These are phyloP conservation scores for Aspergillus transmontanensis DNA, from an alignment of 2,329 filamentous ascomycete species.

Conservation along the genomic window DNA sequence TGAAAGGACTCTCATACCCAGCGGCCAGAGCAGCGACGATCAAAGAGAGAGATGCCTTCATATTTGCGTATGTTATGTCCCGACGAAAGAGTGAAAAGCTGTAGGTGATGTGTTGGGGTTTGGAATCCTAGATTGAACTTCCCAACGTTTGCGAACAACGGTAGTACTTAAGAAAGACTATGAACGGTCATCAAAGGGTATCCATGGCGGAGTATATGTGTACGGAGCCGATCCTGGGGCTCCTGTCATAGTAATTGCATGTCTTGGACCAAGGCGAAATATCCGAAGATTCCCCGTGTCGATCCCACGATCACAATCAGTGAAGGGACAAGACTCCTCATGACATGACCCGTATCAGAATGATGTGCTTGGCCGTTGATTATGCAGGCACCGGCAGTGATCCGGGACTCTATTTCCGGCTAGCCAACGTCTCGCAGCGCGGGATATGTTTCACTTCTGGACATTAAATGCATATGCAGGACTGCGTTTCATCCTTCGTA, in stretches of 20 bases:
- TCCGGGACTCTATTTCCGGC: not conserved
- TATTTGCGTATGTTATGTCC: not conserved
- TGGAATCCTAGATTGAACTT: not conserved
- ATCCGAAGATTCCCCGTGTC: slow-evolving; percentile 2
- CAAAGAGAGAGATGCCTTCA: slow-evolving; percentile 9
- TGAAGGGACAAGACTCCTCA: not conserved
- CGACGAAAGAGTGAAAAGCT: not conserved
- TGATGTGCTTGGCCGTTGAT: not conserved
- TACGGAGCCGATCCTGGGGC: not conserved
- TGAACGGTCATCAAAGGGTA: not conserved
- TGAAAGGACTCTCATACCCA: slow-evolving; percentile 1
- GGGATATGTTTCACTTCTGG: slow-evolving; percentile 1
- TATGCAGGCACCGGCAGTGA: not conserved
- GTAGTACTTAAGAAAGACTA: slow-evolving; percentile 4
- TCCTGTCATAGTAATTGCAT: slow-evolving; percentile 1
- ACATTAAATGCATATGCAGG: not conserved
- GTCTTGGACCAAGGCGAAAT: not conserved
- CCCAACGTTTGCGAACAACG: not conserved
- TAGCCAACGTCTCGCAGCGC: not conserved
- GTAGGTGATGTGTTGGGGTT: not conserved
- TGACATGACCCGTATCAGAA: not conserved
- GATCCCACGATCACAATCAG: not conserved
- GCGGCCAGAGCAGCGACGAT: slow-evolving; percentile 10
- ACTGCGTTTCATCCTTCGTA: not conserved
- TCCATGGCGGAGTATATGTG: not conserved